phyloP scores from a whole-genome alignment of 2,329 filamentous ascomycete genomes.

The Cladosporium sp. region DNA sequence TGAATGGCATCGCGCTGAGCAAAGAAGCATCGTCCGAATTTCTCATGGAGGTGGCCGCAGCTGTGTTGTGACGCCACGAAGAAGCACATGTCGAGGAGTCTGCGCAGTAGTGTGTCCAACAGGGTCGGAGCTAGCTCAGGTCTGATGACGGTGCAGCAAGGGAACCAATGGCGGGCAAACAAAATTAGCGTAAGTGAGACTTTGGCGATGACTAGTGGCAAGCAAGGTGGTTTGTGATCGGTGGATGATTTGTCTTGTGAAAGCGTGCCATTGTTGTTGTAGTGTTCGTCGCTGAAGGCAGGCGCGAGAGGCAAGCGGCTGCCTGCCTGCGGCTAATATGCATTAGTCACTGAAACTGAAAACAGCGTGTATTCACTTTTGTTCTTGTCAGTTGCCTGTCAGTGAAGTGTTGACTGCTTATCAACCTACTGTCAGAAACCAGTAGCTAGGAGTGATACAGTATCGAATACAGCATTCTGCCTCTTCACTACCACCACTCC shows the following conservation, averaged over 20 bases:
- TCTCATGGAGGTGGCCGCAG: slow-evolving; percentile 23
- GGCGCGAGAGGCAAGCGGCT: background rate
- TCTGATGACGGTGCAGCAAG: background rate
- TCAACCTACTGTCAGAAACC: background rate
- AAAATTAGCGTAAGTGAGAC: background rate
- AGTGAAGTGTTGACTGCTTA: background rate
- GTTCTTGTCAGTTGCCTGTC: background rate
- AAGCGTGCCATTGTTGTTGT: background rate
- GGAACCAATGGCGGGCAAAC: background rate
- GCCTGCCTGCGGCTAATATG: background rate
- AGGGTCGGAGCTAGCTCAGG: background rate
- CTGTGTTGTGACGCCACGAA: slow-evolving; percentile 23
- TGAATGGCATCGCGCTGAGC: slow-evolving; percentile 13
- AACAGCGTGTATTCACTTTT: background rate
- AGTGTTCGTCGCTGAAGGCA: background rate
- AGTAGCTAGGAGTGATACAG: background rate
- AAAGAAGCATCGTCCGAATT: slow-evolving; percentile 23
- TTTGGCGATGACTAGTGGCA: background rate
- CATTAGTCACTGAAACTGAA: background rate
- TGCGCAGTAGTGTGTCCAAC: background rate
- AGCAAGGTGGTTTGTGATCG: background rate
- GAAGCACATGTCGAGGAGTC: slow-evolving; percentile 22
- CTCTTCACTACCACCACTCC: background rate
- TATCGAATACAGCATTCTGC: background rate
- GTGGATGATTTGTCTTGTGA: background rate